Evolutionary conservation across 2,329 filamentous ascomycete genomes (phyloP).

Genomic region (Arthrobotrys musiformis): DNA sequence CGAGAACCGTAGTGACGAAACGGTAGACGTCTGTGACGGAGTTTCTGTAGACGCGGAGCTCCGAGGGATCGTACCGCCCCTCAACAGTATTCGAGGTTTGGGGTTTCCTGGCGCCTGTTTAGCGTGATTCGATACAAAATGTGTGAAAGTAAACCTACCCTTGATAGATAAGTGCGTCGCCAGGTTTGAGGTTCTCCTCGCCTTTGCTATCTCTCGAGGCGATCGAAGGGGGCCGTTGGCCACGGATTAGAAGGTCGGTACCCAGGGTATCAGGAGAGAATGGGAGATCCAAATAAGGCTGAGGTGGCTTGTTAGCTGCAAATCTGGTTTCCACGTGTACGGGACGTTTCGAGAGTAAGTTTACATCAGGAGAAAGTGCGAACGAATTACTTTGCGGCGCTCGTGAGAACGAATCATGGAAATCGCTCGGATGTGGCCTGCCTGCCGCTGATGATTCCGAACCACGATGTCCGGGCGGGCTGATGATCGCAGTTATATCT

Average conservation of each 20-base stretch:
- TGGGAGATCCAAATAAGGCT: conserved; percentile 40
- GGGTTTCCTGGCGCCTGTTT: not conserved
- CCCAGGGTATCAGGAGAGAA: conserved; percentile 45
- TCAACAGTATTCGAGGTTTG: conserved; percentile 28
- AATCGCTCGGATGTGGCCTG: conserved; percentile 15
- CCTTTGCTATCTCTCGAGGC: conserved; percentile 50
- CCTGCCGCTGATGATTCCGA: conserved; percentile 4
- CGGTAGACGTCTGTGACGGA: conserved; percentile 24
- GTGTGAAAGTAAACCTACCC: conserved; percentile 4
- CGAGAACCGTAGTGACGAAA: conserved; percentile 44
- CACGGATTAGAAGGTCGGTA: conserved; percentile 21
- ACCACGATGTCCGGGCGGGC: conserved; percentile 17
- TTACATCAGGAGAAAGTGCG: conserved; percentile 19
- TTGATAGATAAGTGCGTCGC: conserved; percentile 39
- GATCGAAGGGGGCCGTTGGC: conserved; percentile 36
- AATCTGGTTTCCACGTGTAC: not conserved
- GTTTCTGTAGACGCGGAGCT: conserved; percentile 43
- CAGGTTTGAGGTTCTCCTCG: conserved; percentile 51
- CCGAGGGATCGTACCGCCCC: conserved; percentile 36
- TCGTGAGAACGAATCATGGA: conserved; percentile 25
- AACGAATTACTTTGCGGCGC: conserved; percentile 36
- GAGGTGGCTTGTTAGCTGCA: conserved; percentile 1
- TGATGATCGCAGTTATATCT: conserved; percentile 26
- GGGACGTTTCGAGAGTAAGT: not conserved
- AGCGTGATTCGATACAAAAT: not conserved